Evolutionary conservation across 768 basidiomycete species (phyloP), one percentile per base, ranked within the genome.

Genomic region (Sistotremastrum niveocremeum): DNA sequence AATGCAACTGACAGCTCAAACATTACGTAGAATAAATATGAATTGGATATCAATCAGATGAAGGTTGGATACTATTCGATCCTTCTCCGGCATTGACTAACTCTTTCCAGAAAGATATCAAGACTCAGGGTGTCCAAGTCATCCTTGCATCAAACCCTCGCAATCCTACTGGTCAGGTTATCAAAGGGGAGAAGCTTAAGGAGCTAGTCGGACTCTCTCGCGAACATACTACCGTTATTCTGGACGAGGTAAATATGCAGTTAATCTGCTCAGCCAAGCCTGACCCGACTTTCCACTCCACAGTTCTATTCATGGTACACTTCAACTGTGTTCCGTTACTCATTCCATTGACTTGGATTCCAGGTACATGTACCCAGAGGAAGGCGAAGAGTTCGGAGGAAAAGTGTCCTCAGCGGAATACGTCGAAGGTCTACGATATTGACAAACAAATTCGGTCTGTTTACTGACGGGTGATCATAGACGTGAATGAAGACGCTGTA

Each of bases 81-180:
- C 4, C 30, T 46, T 7, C 12, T 11, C 20, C 7, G 7, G 37
- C 48, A 12, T 41, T n/a, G 11, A 20, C 36, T 20, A 20, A 20
- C 28, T 29, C 33, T 32, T 28, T 40, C 37, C 39, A 84, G 77
- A 81, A 70, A 67, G 88, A 93, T 53, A 87, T 93, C 46, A 71
- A 66, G 37, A 83, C 73, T 1, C 87, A 91, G 63, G 88, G 89
- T 9, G 67, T 93, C 12, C 76, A 81, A 7, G 88, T 93, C 42
- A 73, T 94, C 47, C 67, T 93, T 39, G 84, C 88, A 0, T 90
- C 86, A 28, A 97, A 95, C 64, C 93, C 93, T n/a, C 79, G 91
- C 45, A 97, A 95, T 59, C 91, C 93, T 3, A 95, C 93, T 1
- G 90, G 93, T n/a, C 91, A 94, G 60, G 77, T 81, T 45, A 74